Base-by-base conservation (phyloP, 768 basidiomycete species). In the Rhizopogon vesiculosus region DNA sequence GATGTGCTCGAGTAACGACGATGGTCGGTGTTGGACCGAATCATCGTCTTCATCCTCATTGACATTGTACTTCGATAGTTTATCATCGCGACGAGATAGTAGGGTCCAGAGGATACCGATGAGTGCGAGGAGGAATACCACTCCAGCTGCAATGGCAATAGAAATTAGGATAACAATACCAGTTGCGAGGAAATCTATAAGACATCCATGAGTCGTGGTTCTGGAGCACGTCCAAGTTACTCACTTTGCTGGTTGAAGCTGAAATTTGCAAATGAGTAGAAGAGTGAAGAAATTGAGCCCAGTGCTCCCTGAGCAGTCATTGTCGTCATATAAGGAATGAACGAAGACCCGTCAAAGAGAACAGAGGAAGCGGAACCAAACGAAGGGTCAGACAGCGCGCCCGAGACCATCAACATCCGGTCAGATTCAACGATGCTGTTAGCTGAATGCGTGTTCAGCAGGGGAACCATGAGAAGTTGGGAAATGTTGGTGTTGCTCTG, bases 131-230 rank as follows among this genome's bases (percentile, higher is more conserved):
- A 95, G 76, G 80, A 94, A 95, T 39, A 95, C 89, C 19, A 98
- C 83, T 16, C 96, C 97, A 15, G 94, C 93, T 9, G 91, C 87
- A 61, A 98, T 97, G 25, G 97, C 97, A 59, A 99, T 97, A 2
- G 94, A 95, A 61, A 99, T 94, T 43, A 99, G 80, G 61, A 98
- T 98, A 53, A 99, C 93, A 39, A 98, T 80, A 1, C 96, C 97
- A 22, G 84, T 83, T 0, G 95, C 92, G 54, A 99, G 81, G 78
- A 93, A 90, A 63, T 86, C 93, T 92, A 61, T 8, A 61, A 38
- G 31, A 33, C 9, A 51, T 43, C 39, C n/a, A 41, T 33, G 59
- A 66, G n/a, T 51, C 44, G 51, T 12, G 40, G 63, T 22, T 57
- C 44, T 13, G 25, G n/a, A 53, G 49, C 43, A 13, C 13, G 13